A percentile compares a stretch with the other conserved stretches of the same genome.
phyloP scores from a whole-genome alignment of 2,329 filamentous ascomycete genomes.

The Aschersonia sp. region DNA sequence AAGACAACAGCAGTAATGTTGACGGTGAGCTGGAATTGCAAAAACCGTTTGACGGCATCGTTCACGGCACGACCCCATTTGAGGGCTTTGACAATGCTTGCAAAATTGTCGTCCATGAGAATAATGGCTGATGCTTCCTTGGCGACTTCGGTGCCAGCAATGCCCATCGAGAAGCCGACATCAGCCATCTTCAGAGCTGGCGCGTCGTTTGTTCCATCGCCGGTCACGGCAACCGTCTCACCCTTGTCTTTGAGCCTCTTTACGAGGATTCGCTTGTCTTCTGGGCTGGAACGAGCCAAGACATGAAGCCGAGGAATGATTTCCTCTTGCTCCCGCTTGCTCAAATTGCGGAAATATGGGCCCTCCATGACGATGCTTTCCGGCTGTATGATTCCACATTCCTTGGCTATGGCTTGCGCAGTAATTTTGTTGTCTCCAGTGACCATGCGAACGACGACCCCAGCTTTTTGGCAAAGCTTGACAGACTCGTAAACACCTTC shows the following conservation, averaged over 20 bases:
- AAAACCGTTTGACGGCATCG: conserved; percentile 62
- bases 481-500: conserved; percentile 63
- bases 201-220: conserved; percentile 73
- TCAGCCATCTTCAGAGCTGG: conserved; percentile 69
- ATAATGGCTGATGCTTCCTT: conserved; percentile 79
- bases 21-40: conserved; percentile 69
- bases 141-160: conserved; percentile 68
- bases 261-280: conserved; percentile 63
- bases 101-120: conserved; percentile 78
- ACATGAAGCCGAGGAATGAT: conserved; percentile 58
- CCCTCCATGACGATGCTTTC: conserved; percentile 64
- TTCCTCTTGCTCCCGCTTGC: conserved; percentile 46
- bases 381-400: conserved; percentile 59
- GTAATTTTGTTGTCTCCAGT: conserved; percentile 73
- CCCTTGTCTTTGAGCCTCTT: conserved; percentile 55
- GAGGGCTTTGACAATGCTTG: conserved; percentile 71
- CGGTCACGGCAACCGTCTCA: conserved; percentile 70
- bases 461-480: conserved; percentile 55
- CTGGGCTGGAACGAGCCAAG: conserved; percentile 58
- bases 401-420: conserved; percentile 62
- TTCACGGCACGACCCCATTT: conserved; percentile 70
- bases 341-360: conserved; percentile 61
- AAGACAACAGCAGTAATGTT: conserved; percentile 83
- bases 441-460: conserved; percentile 72
- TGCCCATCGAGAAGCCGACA: conserved; percentile 77